Base-by-base conservation (phyloP, 805 yeast species). In the Myxozyma neotropica region DNA sequence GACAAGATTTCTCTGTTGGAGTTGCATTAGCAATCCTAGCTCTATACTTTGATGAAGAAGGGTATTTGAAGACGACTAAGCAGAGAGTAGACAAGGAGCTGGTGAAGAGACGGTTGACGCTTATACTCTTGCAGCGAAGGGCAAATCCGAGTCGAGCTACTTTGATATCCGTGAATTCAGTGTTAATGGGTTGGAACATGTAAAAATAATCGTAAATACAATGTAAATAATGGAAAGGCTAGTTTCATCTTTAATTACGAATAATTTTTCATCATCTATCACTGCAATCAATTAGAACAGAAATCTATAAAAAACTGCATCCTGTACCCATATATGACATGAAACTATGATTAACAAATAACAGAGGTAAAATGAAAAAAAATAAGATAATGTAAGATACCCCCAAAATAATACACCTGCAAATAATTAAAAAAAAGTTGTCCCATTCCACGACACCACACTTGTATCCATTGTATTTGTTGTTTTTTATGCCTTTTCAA, bases 121-220 rank as follows among this genome's bases (percentile, higher is more conserved):
- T 70, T 47, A 67, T 89, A 2, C 75, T 80, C 17, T 73, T 78
- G 2, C 70, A 74, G 6, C 70, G 80, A n/a, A 81, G 79, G 42
- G 82, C 81, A 3, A 87, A 89, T 60, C 96, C 96, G 0, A 84
- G 91, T 56, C 76, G 96, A 51, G 84, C 89, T 10, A 87, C 95
- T 0, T 74, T 89, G 42, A 91, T 86, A 66, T 81, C 92, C 29
- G 83, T 88, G 1, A 87, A 89, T 39, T 72, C 83, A 1, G 82
- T 64, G 60, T 65, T 86, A 31, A 81, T 86, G 84, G 80, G 74
- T 27, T 70, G 55, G 61, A 31, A n/a, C 5, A 46, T 46, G 19
- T 19, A n/a, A 31, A n/a, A n/a, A 17, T n/a, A 29, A 17, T 31
- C 4, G 15, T 17, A 15, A 15, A 46, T 46, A 33, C 19, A 33